Conservation (phyloP, 2,329 filamentous ascomycete species). For the Plectosphaerella cucumerina region DNA sequence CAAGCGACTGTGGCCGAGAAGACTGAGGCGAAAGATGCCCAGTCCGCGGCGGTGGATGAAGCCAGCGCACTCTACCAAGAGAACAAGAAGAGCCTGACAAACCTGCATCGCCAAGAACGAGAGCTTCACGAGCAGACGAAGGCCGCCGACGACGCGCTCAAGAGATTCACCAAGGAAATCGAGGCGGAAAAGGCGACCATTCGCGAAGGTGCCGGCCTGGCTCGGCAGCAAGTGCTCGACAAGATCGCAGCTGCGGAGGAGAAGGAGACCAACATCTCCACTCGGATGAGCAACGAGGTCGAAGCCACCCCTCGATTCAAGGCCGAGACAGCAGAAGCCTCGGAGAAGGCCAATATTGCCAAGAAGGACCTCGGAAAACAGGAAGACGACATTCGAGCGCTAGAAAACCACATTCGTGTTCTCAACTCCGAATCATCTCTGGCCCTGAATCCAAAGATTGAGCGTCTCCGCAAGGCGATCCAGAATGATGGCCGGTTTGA, state of each 20-base stretch:
- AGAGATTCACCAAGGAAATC: slow-evolving; percentile 43
- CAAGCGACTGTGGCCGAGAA: slow-evolving; percentile 13
- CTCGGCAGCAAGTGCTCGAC: slow-evolving; percentile 45
- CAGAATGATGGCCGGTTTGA: slow-evolving; percentile 64
- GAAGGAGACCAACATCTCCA: slow-evolving; percentile 12
- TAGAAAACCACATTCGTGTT: slow-evolving; percentile 14
- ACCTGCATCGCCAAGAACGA: slow-evolving; percentile 60
- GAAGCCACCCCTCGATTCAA: neutral
- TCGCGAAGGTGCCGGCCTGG: slow-evolving; percentile 64
- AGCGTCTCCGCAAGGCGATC: slow-evolving; percentile 63
- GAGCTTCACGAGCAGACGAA: slow-evolving; percentile 58
- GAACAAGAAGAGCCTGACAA: slow-evolving; percentile 47
- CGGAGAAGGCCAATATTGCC: slow-evolving; percentile 1
- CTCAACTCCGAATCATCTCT: slow-evolving; percentile 41
- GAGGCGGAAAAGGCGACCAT: slow-evolving; percentile 57
- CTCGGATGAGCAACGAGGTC: slow-evolving; percentile 1
- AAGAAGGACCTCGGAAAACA: neutral
- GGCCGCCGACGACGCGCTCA: slow-evolving; percentile 50
- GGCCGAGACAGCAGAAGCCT: neutral
- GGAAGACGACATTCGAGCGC: slow-evolving; percentile 10
- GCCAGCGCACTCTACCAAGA: slow-evolving; percentile 40
- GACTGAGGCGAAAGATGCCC: slow-evolving; percentile 28
- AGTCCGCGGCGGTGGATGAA: slow-evolving; percentile 34
- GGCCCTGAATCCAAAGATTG: slow-evolving; percentile 61
- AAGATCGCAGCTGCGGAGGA: slow-evolving; percentile 22